These are phyloP conservation scores for Sugiyamaella xylanicola DNA, from an alignment of 1,139 yeast species.

Conservation along the genomic window DNA sequence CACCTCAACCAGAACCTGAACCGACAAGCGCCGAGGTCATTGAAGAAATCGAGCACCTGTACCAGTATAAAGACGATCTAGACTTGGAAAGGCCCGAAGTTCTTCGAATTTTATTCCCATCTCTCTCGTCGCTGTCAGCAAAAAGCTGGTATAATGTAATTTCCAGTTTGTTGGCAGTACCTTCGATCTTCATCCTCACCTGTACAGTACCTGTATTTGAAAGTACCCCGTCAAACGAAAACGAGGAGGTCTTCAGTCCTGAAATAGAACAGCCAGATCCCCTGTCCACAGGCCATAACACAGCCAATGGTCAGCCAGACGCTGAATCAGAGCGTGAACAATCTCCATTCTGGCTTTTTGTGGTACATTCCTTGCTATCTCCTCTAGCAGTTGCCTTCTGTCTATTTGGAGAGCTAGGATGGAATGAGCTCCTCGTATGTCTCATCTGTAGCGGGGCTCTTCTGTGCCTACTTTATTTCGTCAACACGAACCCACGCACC, in stretches of 20 bases:
- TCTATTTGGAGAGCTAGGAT: neutral
- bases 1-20: neutral
- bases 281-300: neutral
- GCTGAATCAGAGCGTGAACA: conserved; percentile 7
- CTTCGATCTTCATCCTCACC: conserved; percentile 50
- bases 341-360: conserved; percentile 32
- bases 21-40: conserved; percentile 1
- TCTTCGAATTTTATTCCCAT: conserved; percentile 34
- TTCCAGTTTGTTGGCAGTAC: conserved; percentile 46
- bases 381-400: conserved; percentile 33
- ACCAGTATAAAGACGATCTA: conserved; percentile 12
- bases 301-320: neutral
- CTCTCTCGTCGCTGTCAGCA: conserved; percentile 29
- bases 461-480: neutral
- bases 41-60: conserved; percentile 19
- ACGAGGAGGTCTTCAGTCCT: conserved; percentile 18
- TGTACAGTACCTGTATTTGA: conserved; percentile 54
- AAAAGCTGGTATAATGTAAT: conserved; percentile 35
- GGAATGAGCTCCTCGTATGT: neutral
- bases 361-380: conserved; percentile 36
- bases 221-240: conserved; percentile 24
- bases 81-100: conserved; percentile 17
- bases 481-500: neutral
- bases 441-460: neutral
- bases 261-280: neutral